Percentiles rank a stretch among this genome's conserved stretches.
These are phyloP conservation scores for Tulasnella sp. DNA, from an alignment of 768 basidiomycete genomes.

Conservation along the genomic window DNA sequence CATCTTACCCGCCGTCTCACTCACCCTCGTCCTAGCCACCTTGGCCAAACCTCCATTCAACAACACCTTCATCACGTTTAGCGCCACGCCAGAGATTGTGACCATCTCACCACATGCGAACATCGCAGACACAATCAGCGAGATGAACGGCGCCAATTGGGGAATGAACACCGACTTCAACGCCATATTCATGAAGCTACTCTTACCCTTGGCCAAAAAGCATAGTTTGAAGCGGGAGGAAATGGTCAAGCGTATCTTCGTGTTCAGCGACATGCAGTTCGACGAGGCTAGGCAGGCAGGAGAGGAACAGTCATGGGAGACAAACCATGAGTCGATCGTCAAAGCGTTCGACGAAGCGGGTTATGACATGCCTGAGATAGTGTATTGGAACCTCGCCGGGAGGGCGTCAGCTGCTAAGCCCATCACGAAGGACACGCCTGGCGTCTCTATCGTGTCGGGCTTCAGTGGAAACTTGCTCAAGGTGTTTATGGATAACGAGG, in stretches of 20 bases:
- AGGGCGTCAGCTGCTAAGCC: slow-evolving; percentile 31
- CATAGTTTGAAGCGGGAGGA: slow-evolving; percentile 51
- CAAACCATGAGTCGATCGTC: slow-evolving; percentile 49
- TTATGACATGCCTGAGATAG: slow-evolving; percentile 62
- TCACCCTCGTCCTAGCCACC: slow-evolving; percentile 54
- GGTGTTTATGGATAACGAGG: slow-evolving; percentile 52
- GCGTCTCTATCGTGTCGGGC: slow-evolving; percentile 60
- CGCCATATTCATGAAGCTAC: slow-evolving; percentile 49
- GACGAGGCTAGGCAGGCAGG: slow-evolving; percentile 30
- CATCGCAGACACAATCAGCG: slow-evolving; percentile 31
- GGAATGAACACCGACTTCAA: slow-evolving; percentile 52
- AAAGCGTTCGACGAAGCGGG: slow-evolving; percentile 47
- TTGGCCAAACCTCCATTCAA: slow-evolving; percentile 55
- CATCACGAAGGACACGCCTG: slow-evolving; percentile 41
- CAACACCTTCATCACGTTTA: slow-evolving; percentile 61
- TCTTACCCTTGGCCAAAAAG: slow-evolving; percentile 49
- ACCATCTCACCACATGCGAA: slow-evolving; percentile 29
- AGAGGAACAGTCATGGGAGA: slow-evolving; percentile 37
- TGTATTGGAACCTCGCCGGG: slow-evolving; percentile 53
- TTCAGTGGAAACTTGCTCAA: slow-evolving; percentile 62
- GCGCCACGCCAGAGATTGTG: slow-evolving; percentile 39
- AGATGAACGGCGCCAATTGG: slow-evolving; percentile 36
- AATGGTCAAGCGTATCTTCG: slow-evolving; percentile 66
- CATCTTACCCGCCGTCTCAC: slow-evolving; percentile 51
- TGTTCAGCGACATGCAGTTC: slow-evolving; percentile 77